These are phyloP conservation scores for Papilionanthe hybrid DNA, from an alignment of 116 monocot species.

Conservation along the genomic window DNA sequence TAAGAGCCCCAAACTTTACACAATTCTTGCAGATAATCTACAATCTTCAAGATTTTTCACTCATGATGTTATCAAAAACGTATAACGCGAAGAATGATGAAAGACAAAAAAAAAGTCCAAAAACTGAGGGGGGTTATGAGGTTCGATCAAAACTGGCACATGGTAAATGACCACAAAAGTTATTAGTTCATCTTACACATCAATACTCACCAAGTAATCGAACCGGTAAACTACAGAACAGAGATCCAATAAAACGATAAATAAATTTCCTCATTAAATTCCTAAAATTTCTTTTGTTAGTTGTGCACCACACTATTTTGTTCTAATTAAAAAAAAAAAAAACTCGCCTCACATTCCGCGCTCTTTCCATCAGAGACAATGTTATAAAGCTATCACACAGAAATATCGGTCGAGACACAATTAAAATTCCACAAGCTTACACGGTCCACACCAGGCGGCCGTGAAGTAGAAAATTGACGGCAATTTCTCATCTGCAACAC, in stretches of 20 bases:
- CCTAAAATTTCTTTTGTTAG: background rate
- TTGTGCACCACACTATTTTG: background rate
- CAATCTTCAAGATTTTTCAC: background rate
- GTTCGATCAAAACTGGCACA: background rate
- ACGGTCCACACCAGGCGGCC: constrained; percentile 84
- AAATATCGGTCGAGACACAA: background rate
- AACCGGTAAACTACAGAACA: background rate
- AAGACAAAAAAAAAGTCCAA: background rate
- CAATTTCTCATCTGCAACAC: constrained; percentile 57
- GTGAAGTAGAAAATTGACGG: constrained; percentile 90
- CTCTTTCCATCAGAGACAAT: background rate
- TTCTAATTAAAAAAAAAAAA: background rate
- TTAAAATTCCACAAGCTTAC: constrained; percentile 38
- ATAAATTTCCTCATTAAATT: background rate
- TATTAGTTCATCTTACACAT: background rate
- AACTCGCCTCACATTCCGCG: too few relatives aligned
- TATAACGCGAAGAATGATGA: background rate
- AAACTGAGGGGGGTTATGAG: background rate
- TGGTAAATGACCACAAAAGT: background rate
- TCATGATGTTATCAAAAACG: background rate
- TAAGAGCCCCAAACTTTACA: background rate
- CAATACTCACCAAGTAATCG: background rate
- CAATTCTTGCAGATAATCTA: background rate
- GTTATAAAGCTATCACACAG: background rate
- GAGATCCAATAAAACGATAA: background rate